phyloP scores from a whole-genome alignment of 139 green algal genomes.

The Chlorella vulgaris region DNA sequence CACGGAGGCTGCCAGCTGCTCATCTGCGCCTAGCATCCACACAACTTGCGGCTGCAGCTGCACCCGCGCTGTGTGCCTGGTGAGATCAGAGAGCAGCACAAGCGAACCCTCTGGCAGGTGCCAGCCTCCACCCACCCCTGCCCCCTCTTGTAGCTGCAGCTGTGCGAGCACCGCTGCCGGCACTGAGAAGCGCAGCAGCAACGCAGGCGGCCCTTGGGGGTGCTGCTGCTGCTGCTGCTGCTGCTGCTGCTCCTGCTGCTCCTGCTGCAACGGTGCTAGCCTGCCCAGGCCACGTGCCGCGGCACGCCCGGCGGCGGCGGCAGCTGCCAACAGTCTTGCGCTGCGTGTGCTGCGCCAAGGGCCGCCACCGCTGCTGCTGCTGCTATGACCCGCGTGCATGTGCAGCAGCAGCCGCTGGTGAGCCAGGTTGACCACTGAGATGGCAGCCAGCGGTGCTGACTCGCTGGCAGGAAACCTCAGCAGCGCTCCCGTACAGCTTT shows the following conservation, averaged over 20 bases:
- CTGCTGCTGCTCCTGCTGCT: background rate
- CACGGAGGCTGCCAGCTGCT: background rate
- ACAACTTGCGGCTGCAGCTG: background rate
- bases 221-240: background rate
- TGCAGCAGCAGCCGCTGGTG: background rate
- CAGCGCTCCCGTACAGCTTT: conserved; percentile 8
- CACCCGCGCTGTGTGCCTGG: background rate
- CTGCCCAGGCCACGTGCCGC: background rate
- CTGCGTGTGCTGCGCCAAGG: background rate
- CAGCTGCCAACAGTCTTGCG: background rate
- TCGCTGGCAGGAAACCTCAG: background rate
- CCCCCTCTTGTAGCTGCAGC: background rate
- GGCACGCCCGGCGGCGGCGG: too few relatives aligned
- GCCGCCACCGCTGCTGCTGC: background rate
- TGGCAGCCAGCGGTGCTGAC: background rate
- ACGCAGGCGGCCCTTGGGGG: background rate
- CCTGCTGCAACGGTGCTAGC: background rate
- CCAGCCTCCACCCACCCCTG: background rate
- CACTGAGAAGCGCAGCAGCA: conserved; percentile 5
- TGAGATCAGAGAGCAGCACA: conserved; percentile 1
- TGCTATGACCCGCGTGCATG: background rate
- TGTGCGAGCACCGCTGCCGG: background rate
- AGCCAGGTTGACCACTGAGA: background rate
- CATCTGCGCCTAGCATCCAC: background rate
- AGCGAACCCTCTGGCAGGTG: background rate